These are phyloP conservation scores for Sporisorium sorghi DNA, from an alignment of 1,284 basidiomycete species.

Conservation along the genomic window DNA sequence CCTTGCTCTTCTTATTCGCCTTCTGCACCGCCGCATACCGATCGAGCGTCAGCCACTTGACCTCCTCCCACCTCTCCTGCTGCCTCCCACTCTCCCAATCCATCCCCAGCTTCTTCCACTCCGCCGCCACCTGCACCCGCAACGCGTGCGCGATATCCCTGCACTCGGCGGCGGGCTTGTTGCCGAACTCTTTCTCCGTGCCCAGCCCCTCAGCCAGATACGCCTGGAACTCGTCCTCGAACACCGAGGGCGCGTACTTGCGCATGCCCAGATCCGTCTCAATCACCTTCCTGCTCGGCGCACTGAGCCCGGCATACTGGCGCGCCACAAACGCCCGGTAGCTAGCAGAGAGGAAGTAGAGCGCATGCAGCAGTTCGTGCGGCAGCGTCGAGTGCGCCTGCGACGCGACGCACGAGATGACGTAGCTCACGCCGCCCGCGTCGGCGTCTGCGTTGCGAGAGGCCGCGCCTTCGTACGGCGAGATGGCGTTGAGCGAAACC, in stretches of 20 bases:
- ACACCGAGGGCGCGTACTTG: slow-evolving; percentile 58
- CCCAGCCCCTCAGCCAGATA: slow-evolving; percentile 59
- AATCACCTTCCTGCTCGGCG: slow-evolving; percentile 44
- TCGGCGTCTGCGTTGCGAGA: slow-evolving; percentile 14
- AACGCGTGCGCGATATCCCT: slow-evolving; percentile 36
- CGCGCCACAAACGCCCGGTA: slow-evolving; percentile 47
- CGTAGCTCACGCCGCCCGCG: slow-evolving; percentile 32
- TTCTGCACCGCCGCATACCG: slow-evolving; percentile 45
- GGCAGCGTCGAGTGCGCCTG: slow-evolving; percentile 52
- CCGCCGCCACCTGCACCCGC: slow-evolving; percentile 20
- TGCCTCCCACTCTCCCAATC: slow-evolving; percentile 22
- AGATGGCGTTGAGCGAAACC: slow-evolving; percentile 25
- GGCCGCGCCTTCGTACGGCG: slow-evolving; percentile 23
- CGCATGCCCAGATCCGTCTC: slow-evolving; percentile 59
- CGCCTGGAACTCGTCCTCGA: slow-evolving; percentile 63
- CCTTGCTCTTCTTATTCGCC: slow-evolving; percentile 24
- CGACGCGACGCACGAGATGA: slow-evolving; percentile 58
- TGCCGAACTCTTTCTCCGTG: slow-evolving; percentile 55
- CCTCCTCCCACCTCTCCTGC: slow-evolving; percentile 40
- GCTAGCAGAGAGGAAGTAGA: slow-evolving; percentile 57
- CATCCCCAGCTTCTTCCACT: slow-evolving; percentile 43
- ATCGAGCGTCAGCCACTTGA: slow-evolving; percentile 47
- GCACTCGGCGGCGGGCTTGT: slow-evolving; percentile 52
- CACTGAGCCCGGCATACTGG: slow-evolving; percentile 43
- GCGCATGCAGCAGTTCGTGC: slow-evolving; percentile 64